Conservation (phyloP, 495 filamentous ascomycete species). For the Umbilicaria muhlenbergii region DNA sequence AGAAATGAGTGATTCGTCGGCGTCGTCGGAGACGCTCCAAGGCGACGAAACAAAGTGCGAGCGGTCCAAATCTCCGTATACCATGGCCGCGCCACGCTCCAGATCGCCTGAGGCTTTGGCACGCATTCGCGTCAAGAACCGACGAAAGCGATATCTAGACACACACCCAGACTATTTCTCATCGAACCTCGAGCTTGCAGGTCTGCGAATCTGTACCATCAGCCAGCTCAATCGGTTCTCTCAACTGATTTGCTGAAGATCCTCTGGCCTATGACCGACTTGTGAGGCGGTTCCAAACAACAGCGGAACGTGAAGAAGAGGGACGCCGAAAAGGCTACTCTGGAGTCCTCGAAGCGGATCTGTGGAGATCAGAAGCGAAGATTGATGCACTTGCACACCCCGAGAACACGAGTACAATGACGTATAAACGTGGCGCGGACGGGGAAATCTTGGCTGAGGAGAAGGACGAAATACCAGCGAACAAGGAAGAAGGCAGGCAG, state of each 20-base stretch:
- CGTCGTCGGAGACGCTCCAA: neutral
- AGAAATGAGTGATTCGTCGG: neutral
- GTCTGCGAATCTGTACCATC: slow-evolving; percentile 23
- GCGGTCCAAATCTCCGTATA: neutral
- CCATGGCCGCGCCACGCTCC: slow-evolving; percentile 1
- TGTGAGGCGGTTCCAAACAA: slow-evolving; percentile 60
- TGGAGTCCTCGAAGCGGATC: slow-evolving; percentile 53
- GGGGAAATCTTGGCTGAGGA: slow-evolving; percentile 43
- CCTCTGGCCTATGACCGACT: slow-evolving; percentile 67
- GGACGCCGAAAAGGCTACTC: slow-evolving; percentile 58
- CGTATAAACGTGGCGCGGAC: slow-evolving; percentile 29
- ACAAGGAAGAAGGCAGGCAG: slow-evolving; percentile 46
- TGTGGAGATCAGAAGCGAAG: slow-evolving; percentile 58
- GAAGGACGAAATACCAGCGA: slow-evolving; percentile 37
- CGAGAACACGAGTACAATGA: slow-evolving; percentile 32
- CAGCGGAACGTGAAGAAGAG: slow-evolving; percentile 56
- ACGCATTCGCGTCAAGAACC: slow-evolving; percentile 38
- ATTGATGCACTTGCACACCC: slow-evolving; percentile 45
- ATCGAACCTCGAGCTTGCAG: slow-evolving; percentile 46
- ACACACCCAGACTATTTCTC: slow-evolving; percentile 48
- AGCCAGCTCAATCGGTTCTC: slow-evolving; percentile 1
- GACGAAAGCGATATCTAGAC: slow-evolving; percentile 49
- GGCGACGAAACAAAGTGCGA: neutral
- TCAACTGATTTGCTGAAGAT: slow-evolving; percentile 35
- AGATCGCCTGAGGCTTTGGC: slow-evolving; percentile 10